These are phyloP conservation scores for Penicillium sp. DNA, from an alignment of 2,329 filamentous ascomycete genomes.

Conservation along the genomic window DNA sequence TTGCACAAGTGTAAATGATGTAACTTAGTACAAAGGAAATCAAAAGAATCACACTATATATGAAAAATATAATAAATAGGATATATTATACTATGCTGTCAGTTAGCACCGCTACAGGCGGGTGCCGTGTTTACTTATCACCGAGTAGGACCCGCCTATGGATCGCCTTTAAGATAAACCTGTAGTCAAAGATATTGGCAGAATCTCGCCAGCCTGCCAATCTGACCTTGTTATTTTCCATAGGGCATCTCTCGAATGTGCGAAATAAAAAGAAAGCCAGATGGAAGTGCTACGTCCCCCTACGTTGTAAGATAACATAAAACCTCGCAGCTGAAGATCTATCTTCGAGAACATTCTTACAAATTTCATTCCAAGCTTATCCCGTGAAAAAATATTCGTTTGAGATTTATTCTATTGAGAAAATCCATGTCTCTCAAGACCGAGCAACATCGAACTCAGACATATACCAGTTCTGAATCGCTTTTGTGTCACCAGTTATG, in stretches of 20 bases:
- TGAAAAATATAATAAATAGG: neutral
- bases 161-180: neutral
- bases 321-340: no score
- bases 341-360: no score
- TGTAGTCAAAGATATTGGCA: neutral
- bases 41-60: neutral
- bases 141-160: neutral
- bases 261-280: neutral
- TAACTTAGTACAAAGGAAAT: neutral
- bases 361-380: no score
- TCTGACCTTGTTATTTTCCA: neutral
- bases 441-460: conserved; percentile 43
- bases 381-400: no score
- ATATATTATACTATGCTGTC: neutral
- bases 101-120: neutral
- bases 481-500: conserved; percentile 49
- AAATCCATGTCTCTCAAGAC: conserved; percentile 20
- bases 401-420: no score
- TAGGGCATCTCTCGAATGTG: neutral
- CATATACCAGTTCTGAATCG: conserved; percentile 54
- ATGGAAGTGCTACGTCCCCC: neutral
- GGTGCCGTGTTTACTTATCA: neutral
- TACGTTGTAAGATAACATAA: neutral
- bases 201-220: neutral
- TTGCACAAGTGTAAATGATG: conserved; percentile 37